Evolutionary conservation across 768 basidiomycete genomes (phyloP), one percentile per base, ranked within the genome.

Genomic region (Leccinum arenicola): DNA sequence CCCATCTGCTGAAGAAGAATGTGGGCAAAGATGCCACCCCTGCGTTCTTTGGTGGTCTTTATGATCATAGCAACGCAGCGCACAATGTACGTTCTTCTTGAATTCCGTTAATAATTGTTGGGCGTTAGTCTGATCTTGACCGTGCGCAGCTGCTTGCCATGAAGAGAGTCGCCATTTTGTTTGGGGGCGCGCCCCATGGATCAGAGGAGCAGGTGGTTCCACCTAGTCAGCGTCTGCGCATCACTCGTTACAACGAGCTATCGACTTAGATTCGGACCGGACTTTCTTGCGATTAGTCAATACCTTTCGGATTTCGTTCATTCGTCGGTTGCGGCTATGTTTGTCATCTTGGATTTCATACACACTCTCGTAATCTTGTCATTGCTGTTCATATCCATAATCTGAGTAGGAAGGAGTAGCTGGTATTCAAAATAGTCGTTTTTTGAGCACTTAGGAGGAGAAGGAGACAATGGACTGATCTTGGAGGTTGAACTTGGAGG

Each of bases 21-120:
- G 88, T 95, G 64, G 93, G 93, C 55, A 91, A 88, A 72, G 93
- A 96, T 66, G 92, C 89, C 9, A 92, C 92, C 8, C 88, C 90
- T 0, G 91, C 92, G 3, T 96, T 95, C 83, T 93, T 95, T 68
- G 93, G 93, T 60, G 89, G 89, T 63, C 84, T 93, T 4, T 91
- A 91, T 68, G 89, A 89, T 63, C 90, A 91, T 69, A 86, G 87
- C 15, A 91, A 91, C 67, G 87, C 88, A 43, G 88, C 91, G 6
- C 89, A 92, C 74, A 91, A 91, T 70, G 84, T 86, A 68, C 33
- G 85, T 15, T 36, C 35, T 36, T 35, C 36, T 36, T 35, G 12
- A 14, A 35, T 35, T 35, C 33, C 33, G 12, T 35, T 6, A 25
- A 23, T 23, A 23, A 12, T 35, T 35, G 33, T 12, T 5, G 33